Evolutionary conservation across 805 yeast genomes (phyloP), one percentile per base, ranked within the genome.

Genomic region (Ogataea parapolymorpha): DNA sequence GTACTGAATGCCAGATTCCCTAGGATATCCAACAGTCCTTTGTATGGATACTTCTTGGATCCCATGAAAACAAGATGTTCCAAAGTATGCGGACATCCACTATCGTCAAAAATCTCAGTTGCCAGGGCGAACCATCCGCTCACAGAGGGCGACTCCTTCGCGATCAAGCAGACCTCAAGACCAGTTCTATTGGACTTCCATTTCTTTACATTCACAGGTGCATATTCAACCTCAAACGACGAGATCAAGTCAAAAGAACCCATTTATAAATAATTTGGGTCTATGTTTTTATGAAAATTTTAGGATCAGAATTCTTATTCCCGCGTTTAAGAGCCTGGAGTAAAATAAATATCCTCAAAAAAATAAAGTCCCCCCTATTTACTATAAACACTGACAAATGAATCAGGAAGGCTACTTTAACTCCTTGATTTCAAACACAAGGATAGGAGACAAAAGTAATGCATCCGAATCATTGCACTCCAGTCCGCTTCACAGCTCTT

Each of bases 21-120:
- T 37, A 90, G 72, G 9, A 81, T 81, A 57, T 93, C 99, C 35
- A 93, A 68, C 35, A 90, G 68, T 7, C 99, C 98, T 62, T 91
- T 91, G 62, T 83, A 91, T 0, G 98, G 98, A 54, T 80, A 86
- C 43, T 81, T 79, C 49, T 82, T 71, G 2, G 96, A 86, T 1
- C 99, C 99, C 95, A 89, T 86, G 62, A 93, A 93, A 26, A 91
- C 74, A 61, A 93, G 70, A 65, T 93, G 99, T 65, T 93, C 99
- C 38, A 93, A 65, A 2, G 99, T 93, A 56, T 93, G 99, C 1
- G 99, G 99, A 48, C 86, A 79, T 6, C 99, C 99, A 17, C 89
- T 77, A 59, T 90, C 93, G 56, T 88, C 80, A 16, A 73, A 68
- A 37, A 87, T 86, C 61, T 93, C 98, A 1, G 98, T 89, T 13